phyloP scores from a whole-genome alignment of 257 asterid species.

The Solanum tarijense region DNA sequence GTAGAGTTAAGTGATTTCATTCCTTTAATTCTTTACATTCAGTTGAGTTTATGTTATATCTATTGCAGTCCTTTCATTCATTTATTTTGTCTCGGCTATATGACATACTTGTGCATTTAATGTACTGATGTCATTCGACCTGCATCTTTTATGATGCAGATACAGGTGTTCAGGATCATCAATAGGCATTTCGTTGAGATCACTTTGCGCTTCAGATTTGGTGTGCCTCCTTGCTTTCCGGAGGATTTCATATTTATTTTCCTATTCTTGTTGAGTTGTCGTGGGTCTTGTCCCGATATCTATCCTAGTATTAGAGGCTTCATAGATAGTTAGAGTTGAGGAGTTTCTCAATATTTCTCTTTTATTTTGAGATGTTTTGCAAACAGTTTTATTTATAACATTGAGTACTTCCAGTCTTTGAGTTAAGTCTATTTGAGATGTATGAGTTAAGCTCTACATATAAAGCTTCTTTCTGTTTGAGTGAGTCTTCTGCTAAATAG shows the following conservation, averaged over 20 bases:
- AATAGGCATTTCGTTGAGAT: not conserved
- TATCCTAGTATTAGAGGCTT: not conserved
- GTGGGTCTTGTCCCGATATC: not conserved
- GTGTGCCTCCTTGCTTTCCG: not conserved
- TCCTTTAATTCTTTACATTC: not conserved
- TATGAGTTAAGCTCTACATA: no score
- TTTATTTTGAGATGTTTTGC: no score
- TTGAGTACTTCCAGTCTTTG: no score
- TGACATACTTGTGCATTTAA: not conserved
- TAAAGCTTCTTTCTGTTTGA: no score
- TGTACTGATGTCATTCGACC: not conserved
- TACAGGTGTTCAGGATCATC: not conserved
- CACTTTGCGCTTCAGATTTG: not conserved
- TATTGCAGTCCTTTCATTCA: not conserved
- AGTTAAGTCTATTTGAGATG: no score
- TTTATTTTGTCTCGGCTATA: not conserved
- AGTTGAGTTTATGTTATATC: not conserved
- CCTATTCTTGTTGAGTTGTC: not conserved
- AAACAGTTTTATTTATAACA: no score
- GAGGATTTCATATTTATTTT: not conserved
- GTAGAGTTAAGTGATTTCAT: no score
- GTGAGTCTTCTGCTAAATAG: no score
- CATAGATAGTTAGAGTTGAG: not conserved
- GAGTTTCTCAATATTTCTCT: not conserved
- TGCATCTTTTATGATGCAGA: not conserved